These are phyloP conservation scores for Botrytis hyacinthi DNA, from an alignment of 2,329 filamentous ascomycete genomes.

Conservation along the genomic window DNA sequence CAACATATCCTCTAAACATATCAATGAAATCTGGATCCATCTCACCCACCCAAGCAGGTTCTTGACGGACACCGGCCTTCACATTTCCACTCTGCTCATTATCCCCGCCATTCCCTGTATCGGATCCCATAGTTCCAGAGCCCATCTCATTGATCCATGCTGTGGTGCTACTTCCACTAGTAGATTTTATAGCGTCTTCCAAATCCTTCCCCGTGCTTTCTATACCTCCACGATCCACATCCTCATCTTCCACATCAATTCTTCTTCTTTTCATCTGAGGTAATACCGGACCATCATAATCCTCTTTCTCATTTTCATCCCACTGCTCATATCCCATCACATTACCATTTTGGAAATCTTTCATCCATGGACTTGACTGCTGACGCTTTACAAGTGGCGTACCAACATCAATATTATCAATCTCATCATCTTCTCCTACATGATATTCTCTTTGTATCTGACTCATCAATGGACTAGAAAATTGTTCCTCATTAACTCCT, in stretches of 20 bases:
- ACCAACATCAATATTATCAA: neutral
- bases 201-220: neutral
- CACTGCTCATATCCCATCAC: neutral
- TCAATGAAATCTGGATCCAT: conserved; percentile 38
- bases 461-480: conserved; percentile 18
- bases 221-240: neutral
- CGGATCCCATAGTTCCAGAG: neutral
- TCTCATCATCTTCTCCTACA: neutral
- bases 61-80: conserved; percentile 12
- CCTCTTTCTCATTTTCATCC: neutral
- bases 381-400: conserved; percentile 3
- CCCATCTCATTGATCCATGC: conserved; percentile 16
- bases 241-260: neutral
- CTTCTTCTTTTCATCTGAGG: conserved; percentile 28
- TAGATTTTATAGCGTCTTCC: neutral
- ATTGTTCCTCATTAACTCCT: neutral
- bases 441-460: conserved; percentile 21
- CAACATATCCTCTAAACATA: conserved; percentile 36
- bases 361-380: conserved; percentile 12
- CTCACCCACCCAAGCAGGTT: conserved; percentile 38
- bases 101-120: neutral
- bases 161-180: neutral
- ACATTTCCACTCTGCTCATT: neutral
- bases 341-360: neutral
- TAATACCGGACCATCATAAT: conserved; percentile 19